Conservation (phyloP, 2,329 filamentous ascomycete genomes). For the Blumeria hordei region DNA sequence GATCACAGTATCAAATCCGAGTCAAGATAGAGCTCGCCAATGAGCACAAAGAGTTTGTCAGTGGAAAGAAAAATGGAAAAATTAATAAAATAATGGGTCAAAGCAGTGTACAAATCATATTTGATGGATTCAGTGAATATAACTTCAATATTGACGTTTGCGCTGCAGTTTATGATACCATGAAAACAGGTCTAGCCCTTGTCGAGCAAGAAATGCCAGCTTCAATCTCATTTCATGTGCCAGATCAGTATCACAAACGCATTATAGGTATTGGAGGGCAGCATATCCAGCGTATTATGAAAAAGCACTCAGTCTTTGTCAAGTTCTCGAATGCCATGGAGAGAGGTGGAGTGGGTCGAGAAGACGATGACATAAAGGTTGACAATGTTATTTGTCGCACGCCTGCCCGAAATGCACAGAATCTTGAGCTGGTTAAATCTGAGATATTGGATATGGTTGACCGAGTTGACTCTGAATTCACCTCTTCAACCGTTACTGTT, state of each 20-base stretch:
- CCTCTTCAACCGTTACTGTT: slow-evolving; percentile 77
- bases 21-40: slow-evolving; percentile 98
- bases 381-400: slow-evolving; percentile 98
- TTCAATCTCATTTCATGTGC: slow-evolving; percentile 96
- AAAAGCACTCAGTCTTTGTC: slow-evolving; percentile 98
- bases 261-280: slow-evolving; percentile 97
- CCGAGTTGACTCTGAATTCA: slow-evolving; percentile 67
- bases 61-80: slow-evolving; percentile 98
- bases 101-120: slow-evolving; percentile 97
- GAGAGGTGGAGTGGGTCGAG: slow-evolving; percentile 66
- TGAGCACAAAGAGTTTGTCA: slow-evolving; percentile 98
- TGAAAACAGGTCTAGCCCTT: slow-evolving; percentile 73
- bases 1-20: slow-evolving; percentile 73
- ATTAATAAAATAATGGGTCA: slow-evolving; percentile 99
- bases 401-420: slow-evolving; percentile 88
- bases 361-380: slow-evolving; percentile 94
- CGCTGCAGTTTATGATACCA: slow-evolving; percentile 74
- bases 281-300: slow-evolving; percentile 99
- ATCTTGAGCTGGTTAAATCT: slow-evolving; percentile 87
- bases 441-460: slow-evolving; percentile 99
- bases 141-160: slow-evolving; percentile 99
- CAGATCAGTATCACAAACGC: slow-evolving; percentile 96
- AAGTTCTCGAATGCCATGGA: slow-evolving; percentile 99
- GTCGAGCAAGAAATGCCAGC: slow-evolving; percentile 99
- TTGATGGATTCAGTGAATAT: slow-evolving; percentile 98